Conservation (phyloP, 2,329 filamentous ascomycete species). For the Stenocarpella maydis region DNA sequence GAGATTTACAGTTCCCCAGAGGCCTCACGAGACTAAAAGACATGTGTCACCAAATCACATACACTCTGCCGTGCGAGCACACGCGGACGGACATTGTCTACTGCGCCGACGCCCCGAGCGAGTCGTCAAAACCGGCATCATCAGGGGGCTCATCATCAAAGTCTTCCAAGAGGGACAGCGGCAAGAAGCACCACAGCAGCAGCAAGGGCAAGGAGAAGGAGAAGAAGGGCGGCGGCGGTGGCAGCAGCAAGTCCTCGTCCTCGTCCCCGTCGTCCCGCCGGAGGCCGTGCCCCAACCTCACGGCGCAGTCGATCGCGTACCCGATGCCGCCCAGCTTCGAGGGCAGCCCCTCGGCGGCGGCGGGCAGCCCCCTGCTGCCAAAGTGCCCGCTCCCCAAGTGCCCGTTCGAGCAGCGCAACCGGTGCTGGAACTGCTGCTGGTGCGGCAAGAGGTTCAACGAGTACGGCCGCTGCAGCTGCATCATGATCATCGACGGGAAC, state of each 20-base stretch:
- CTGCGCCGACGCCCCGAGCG: constrained; percentile 51
- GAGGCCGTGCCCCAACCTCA: constrained; percentile 53
- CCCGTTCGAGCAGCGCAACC: constrained; percentile 58
- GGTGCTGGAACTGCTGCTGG: constrained; percentile 65
- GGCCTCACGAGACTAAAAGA: constrained; percentile 21
- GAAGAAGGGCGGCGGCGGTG: constrained; percentile 34
- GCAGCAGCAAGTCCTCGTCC: constrained; percentile 31
- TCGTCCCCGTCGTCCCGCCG: constrained; percentile 39
- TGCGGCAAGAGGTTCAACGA: constrained; percentile 63
- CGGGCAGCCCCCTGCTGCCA: constrained; percentile 44
- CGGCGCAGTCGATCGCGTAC: constrained; percentile 54
- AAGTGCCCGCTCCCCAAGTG: constrained; percentile 57
- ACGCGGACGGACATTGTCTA: constrained; percentile 54
- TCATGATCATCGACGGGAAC: constrained; percentile 61
- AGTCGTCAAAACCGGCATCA: constrained; percentile 36
- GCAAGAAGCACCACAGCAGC: constrained; percentile 29
- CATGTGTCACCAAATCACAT: constrained; percentile 61
- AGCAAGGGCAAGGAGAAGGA: constrained; percentile 26
- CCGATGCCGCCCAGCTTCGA: constrained; percentile 57
- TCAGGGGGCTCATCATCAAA: constrained; percentile 37
- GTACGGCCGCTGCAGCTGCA: constrained; percentile 57
- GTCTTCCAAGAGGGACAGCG: constrained; percentile 28
- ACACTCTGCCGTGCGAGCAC: constrained; percentile 61
- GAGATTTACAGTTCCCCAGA: constrained; percentile 1
- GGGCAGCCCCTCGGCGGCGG: constrained; percentile 41